Percentiles rank a stretch among this genome's conserved stretches.
These are phyloP conservation scores for Syncephalastrum sp. DNA, from an alignment of 371 early-diverging fungal species.

Conservation along the genomic window DNA sequence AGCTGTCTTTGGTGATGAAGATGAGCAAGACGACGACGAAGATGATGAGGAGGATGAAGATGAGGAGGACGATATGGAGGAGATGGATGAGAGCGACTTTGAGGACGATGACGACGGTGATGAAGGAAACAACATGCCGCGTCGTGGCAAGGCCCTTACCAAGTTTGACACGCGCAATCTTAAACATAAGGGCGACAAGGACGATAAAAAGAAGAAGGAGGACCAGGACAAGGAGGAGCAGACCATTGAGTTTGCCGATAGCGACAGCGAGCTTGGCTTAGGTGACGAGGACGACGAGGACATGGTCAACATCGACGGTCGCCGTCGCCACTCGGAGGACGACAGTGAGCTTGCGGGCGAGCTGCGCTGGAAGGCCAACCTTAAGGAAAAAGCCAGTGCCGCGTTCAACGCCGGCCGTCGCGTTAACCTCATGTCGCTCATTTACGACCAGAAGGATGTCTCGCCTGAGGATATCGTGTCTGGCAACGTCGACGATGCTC, in stretches of 20 bases:
- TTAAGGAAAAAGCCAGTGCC: constrained; percentile 67
- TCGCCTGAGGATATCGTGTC: constrained; percentile 55
- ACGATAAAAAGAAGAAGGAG: constrained; percentile 18
- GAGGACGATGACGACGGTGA: constrained; percentile 31
- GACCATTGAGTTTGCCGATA: constrained; percentile 67
- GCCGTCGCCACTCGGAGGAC: constrained; percentile 32
- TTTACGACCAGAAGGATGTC: constrained; percentile 67
- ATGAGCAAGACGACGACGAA: constrained; percentile 44
- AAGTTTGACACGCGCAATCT: constrained; percentile 51
- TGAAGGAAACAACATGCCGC: constrained; percentile 38
- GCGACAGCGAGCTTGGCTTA: constrained; percentile 66
- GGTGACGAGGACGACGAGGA: constrained; percentile 50
- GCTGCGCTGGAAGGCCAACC: constrained; percentile 73
- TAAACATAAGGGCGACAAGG: constrained; percentile 47
- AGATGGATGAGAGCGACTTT: constrained; percentile 15
- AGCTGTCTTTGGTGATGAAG: constrained; percentile 54
- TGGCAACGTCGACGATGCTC: constrained; percentile 32
- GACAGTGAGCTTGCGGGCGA: constrained; percentile 50
- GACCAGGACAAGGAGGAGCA: constrained; percentile 48
- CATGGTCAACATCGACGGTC: constrained; percentile 47
- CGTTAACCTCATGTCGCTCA: constrained; percentile 82
- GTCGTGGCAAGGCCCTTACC: constrained; percentile 44
- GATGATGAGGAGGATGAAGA: constrained; percentile 44
- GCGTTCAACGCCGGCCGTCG: constrained; percentile 61
- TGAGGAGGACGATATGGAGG: constrained; percentile 37